phyloP scores from a whole-genome alignment of 176 grass and related monocot species.

The Poa annua region DNA sequence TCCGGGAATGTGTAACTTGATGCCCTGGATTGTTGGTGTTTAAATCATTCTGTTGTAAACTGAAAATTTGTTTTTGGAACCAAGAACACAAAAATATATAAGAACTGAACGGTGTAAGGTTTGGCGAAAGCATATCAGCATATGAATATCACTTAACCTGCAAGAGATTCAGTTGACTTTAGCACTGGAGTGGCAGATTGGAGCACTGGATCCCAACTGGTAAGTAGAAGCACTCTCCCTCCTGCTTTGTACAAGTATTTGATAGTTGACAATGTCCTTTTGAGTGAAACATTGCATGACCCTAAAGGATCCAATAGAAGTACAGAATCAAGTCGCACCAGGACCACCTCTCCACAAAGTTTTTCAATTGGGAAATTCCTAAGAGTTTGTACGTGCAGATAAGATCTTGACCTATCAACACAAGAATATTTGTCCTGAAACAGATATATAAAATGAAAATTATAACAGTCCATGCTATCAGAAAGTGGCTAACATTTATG shows the following conservation, averaged over 20 bases:
- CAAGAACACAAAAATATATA: not conserved
- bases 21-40: not conserved
- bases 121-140: not conserved
- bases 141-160: constrained; percentile 64
- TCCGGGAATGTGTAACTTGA: not conserved
- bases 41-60: constrained; percentile 15
- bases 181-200: constrained; percentile 49
- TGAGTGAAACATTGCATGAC: constrained; percentile 50
- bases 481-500: constrained; percentile 15
- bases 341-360: constrained; percentile 66
- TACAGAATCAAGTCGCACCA: constrained; percentile 75
- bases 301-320: constrained; percentile 48
- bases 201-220: constrained; percentile 56
- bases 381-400: constrained; percentile 86
- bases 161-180: constrained; percentile 61
- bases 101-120: constrained; percentile 19
- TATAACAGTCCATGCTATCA: constrained; percentile 34
- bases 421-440: constrained; percentile 51
- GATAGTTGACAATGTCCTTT: constrained; percentile 73
- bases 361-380: constrained; percentile 74
- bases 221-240: constrained; percentile 70
- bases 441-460: constrained; percentile 28
- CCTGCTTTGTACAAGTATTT: constrained; percentile 83
- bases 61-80: not conserved
- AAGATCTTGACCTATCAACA: constrained; percentile 32